Evolutionary conservation across 1,284 basidiomycete genomes (phyloP).

Genomic region (Sphaerobolus stellatus): DNA sequence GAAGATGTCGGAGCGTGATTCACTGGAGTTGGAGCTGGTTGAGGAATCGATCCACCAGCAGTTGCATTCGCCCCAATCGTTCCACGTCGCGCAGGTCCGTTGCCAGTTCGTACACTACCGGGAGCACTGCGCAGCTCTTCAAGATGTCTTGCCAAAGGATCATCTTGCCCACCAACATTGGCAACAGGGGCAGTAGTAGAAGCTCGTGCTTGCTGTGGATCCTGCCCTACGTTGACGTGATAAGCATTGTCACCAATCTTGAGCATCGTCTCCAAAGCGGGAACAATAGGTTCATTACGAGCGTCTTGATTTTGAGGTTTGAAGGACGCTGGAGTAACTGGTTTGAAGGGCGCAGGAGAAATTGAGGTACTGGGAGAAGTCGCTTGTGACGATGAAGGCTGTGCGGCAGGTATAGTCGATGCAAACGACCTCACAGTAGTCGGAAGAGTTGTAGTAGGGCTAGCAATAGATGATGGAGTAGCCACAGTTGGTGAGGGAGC

Average conservation of each 20-base stretch:
- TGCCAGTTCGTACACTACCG: constrained; percentile 25
- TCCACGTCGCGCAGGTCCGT: neutral
- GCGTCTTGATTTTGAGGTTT: constrained; percentile 38
- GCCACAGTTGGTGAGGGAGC: constrained; percentile 5
- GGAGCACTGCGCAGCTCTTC: constrained; percentile 44
- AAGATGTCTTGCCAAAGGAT: constrained; percentile 77
- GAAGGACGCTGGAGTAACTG: neutral
- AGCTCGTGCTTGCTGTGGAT: constrained; percentile 41
- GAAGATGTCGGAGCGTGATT: constrained; percentile 25
- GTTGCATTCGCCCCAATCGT: neutral
- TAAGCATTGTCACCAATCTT: constrained; percentile 67
- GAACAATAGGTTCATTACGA: constrained; percentile 56
- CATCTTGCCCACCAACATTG: constrained; percentile 48
- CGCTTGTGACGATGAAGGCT: neutral
- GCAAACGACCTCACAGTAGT: neutral
- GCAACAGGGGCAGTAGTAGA: constrained; percentile 20
- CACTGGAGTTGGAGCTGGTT: constrained; percentile 11
- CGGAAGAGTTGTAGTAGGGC: neutral
- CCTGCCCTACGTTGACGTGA: constrained; percentile 60
- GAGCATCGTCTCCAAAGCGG: constrained; percentile 60
- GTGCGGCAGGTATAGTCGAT: neutral
- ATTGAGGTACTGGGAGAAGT: neutral
- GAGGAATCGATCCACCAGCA: neutral
- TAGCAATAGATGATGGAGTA: neutral
- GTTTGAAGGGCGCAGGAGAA: neutral